Evolutionary conservation across 1,284 basidiomycete species (phyloP).

Genomic region (Cutaneotrichosporon spelunceum): DNA sequence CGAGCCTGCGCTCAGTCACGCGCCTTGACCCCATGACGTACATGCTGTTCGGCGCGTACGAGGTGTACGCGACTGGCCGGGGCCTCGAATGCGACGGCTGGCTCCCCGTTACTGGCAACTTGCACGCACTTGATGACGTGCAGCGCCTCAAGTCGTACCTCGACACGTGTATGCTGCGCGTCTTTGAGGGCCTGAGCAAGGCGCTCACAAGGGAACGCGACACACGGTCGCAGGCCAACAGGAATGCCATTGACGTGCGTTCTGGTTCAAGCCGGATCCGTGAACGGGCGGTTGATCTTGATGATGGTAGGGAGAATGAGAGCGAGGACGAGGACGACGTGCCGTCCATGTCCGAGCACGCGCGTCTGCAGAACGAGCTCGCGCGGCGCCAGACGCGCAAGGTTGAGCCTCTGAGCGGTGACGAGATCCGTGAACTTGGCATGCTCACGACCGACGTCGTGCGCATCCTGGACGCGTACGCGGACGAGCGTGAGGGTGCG

Average conservation of each 20-base stretch:
- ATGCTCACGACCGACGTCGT: slow-evolving; percentile 70
- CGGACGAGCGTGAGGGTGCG: slow-evolving; percentile 41
- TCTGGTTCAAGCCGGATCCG: slow-evolving; percentile 27
- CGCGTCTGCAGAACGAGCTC: slow-evolving; percentile 20
- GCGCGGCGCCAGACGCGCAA: slow-evolving; percentile 19
- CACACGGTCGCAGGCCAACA: slow-evolving; percentile 27
- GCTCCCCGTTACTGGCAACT: slow-evolving; percentile 78
- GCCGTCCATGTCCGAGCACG: slow-evolving; percentile 3
- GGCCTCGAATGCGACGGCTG: slow-evolving; percentile 85
- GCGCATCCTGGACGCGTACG: slow-evolving; percentile 57
- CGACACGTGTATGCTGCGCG: slow-evolving; percentile 81
- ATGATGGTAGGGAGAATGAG: slow-evolving; percentile 55
- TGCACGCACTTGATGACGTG: slow-evolving; percentile 76
- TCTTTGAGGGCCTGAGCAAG: slow-evolving; percentile 78
- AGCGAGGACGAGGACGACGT: slow-evolving; percentile 58
- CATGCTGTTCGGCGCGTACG: slow-evolving; percentile 85
- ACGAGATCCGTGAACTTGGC: slow-evolving; percentile 72
- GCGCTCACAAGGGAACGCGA: slow-evolving; percentile 34
- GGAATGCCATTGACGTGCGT: slow-evolving; percentile 21
- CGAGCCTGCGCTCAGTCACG: slow-evolving; percentile 69
- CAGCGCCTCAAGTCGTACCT: slow-evolving; percentile 77
- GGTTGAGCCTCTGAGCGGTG: slow-evolving; percentile 56
- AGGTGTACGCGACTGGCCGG: slow-evolving; percentile 63
- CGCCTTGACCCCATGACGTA: slow-evolving; percentile 86
- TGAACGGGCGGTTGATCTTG: slow-evolving; percentile 30